Conservation (phyloP, 306 rosid genomes). For the Castanea crenata region DNA sequence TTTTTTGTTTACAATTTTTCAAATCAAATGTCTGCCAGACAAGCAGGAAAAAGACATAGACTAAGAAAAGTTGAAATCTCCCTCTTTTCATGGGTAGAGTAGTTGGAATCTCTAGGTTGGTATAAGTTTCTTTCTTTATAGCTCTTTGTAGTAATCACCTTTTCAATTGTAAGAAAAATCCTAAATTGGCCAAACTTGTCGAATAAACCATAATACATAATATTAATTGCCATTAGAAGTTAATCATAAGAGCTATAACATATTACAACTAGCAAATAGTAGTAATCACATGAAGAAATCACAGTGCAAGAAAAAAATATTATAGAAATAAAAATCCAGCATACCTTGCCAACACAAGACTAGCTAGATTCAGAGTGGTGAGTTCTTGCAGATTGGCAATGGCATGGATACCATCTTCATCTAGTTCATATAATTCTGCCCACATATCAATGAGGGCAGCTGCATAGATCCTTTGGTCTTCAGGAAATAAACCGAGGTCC, state of each 20-base stretch:
- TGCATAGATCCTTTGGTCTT: constrained; percentile 29
- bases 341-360: constrained; percentile 31
- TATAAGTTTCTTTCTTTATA: background rate
- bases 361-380: constrained; percentile 1
- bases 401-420: constrained; percentile 7
- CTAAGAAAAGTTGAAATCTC: no score
- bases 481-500: constrained; percentile 44
- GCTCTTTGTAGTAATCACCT: background rate
- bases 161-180: no score
- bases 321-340: background rate
- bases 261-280: background rate
- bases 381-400: constrained; percentile 10
- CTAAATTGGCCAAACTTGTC: no score
- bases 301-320: background rate
- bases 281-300: background rate
- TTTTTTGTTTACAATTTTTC: no score
- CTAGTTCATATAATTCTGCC: constrained; percentile 18
- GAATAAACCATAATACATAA: no score
- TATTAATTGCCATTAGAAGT: no score
- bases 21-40: no score
- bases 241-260: no score
- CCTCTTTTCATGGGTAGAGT: no score
- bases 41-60: no score
- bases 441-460: constrained; percentile 30
- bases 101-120: background rate